A percentile compares a stretch with the other conserved stretches of the same genome.
These are phyloP conservation scores for Diplodia corticola DNA, from an alignment of 2,329 filamentous ascomycete genomes.

Conservation along the genomic window DNA sequence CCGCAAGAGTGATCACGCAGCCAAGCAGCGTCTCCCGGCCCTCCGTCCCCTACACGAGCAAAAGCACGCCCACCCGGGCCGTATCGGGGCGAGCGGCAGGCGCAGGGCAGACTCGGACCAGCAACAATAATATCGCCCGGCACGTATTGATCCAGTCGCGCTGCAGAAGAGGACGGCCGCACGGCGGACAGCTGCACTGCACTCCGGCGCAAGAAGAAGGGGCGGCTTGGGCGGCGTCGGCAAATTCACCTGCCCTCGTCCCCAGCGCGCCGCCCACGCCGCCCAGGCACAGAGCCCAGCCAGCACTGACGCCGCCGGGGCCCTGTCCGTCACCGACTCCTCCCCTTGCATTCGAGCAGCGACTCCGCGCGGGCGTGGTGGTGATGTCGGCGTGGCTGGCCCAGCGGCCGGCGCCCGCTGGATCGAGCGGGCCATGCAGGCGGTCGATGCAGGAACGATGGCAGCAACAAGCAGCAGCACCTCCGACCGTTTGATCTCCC, in stretches of 20 bases:
- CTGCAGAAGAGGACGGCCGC: not conserved
- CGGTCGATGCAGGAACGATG: conserved; percentile 17
- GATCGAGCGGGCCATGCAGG: conserved; percentile 18
- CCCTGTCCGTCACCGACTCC: conserved; percentile 14
- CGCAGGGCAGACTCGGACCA: conserved; percentile 12
- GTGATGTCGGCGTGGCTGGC: conserved; percentile 17
- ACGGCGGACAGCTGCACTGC: not conserved
- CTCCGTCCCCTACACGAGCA: conserved; percentile 5
- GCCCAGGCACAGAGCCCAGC: not conserved
- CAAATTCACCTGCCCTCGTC: conserved; percentile 7
- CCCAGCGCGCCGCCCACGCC: not conserved
- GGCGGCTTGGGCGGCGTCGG: conserved; percentile 3
- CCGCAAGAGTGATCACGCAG: conserved; percentile 12
- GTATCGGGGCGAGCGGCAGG: conserved; percentile 4
- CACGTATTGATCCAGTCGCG: not conserved
- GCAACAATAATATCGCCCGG: conserved; percentile 13
- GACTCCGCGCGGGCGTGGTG: conserved; percentile 5
- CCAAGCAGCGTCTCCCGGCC: not conserved
- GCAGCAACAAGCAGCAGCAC: conserved; percentile 6
- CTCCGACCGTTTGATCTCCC: conserved; percentile 23
- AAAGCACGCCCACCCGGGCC: not conserved
- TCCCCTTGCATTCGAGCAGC: conserved; percentile 4
- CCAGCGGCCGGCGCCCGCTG: not conserved
- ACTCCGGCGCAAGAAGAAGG: no score
- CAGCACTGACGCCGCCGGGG: conserved; percentile 13